Evolutionary conservation across 345 rosid species (phyloP), one percentile per base, ranked within the genome.

Genomic region (Heritiera fomes): DNA sequence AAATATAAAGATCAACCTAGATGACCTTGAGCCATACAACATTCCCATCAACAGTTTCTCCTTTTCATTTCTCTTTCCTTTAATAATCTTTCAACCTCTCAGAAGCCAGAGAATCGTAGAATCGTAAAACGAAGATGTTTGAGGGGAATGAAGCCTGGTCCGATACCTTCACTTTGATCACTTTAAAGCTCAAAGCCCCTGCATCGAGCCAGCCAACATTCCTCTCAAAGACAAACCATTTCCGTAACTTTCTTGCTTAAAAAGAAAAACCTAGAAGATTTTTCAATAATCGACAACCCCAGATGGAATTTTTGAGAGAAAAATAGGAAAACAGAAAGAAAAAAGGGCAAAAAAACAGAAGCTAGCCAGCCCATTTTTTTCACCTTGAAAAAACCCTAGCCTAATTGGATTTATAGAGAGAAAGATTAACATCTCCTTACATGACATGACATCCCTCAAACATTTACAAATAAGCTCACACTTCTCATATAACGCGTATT

Each of bases 11-110:
- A 81, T 76, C 76, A 75, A 82, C 82, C 86, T 77, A 77, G 3
- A 80, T 81, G 80, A 56, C 84, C 84, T 87, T 87, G 89, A 80
- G 87, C 89, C 89, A 87, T 78, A 85, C 86, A 87, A 87, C 87
- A 87, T 83, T 87, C 89, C 87, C 82, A 87, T 80, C 86, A 85
- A 83, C 85, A 82, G 62, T 55, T 70, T 79, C 80, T 79, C 70
- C 86, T 73, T 23, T 79, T 40, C 61, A 18, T 4, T 6, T 20
- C 38, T 52, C 58, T 47, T 23, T 23, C 28, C 28, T 23, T 23
- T 23, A 23, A 23, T 23, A 23, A 0, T 23, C 52, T 15, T 7
- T 38, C 45, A 65, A 11, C 40, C n/a, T 14, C 70, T 38, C 14
- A 0, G 18, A 32, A 71, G 12, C 47, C 28, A 15, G 18, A 15